Evolutionary conservation across 129 eudicot species (phyloP), one percentile per base, ranked within the genome.

Genomic region (Scalesia atractyloides): DNA sequence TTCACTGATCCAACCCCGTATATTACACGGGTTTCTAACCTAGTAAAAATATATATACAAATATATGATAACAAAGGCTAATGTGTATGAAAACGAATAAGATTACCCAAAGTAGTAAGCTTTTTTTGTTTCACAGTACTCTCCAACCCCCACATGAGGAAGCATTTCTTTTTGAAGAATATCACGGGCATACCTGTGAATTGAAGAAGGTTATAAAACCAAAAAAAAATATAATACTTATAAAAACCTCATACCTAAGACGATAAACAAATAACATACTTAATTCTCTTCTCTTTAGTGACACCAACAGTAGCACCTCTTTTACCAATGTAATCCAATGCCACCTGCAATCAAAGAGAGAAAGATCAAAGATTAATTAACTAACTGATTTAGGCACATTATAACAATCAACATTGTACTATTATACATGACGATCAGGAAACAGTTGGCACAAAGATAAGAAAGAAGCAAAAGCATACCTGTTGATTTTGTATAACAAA

Each of bases 151-250:
- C 53, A 90, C 99, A 80, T 94, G 99, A 47, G 99, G 99, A 74
- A 94, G 99, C 99, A 94, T 94, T 80, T 94, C 97, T 69, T 83
- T 94, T 64, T 94, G 97, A 51, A 94, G 97, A 63, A 94, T 94
- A 69, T 94, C 99, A 54, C 79, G 89, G 0, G 99, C 99, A 80
- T 90, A 87, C 86, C 97, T 91, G 87, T 54, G 46, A 56, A 73
- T 68, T 8, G 62, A 44, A 17, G 70, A 51, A 36, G 33, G 15
- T 53, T 16, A 19, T 57, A 10, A 68, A 48, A 24, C 30, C n/a
- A 11, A n/a, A 48, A 22, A 22, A 60, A 20, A 2, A 39, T 22
- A 46, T 60, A 14, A 18, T 46, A 33, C 26, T 4, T 17, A 59
- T 14, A 47, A 72, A 10, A 5, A 37, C 8, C 50, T 10, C 12